Percentiles rank a stretch among this genome's conserved stretches.
Evolutionary conservation across 371 early-diverging fungal species (phyloP).

Genomic region (Syncephalastrum contaminatum): DNA sequence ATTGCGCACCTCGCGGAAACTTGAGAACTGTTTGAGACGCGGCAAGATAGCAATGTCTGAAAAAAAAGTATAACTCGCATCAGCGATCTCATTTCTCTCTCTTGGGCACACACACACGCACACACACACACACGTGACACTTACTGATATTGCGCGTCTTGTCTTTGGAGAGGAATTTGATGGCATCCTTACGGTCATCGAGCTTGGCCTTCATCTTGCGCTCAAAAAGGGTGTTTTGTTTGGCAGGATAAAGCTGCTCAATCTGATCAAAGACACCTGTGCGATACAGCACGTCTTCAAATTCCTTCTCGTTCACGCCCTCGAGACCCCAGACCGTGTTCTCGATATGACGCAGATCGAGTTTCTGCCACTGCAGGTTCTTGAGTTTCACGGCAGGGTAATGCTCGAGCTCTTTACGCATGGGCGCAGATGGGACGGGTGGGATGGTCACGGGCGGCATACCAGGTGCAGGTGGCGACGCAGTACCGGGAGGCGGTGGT

Average conservation of each 20-base stretch:
- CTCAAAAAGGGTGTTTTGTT: constrained; percentile 40
- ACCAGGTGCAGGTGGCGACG: constrained; percentile 11
- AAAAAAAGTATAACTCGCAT: neutral
- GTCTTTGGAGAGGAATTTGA: constrained; percentile 41
- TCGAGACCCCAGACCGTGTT: constrained; percentile 42
- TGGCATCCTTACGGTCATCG: constrained; percentile 37
- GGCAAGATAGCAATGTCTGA: constrained; percentile 27
- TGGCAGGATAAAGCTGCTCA: constrained; percentile 41
- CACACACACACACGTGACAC: constrained; percentile 3
- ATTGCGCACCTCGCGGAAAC: constrained; percentile 14
- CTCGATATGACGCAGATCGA: constrained; percentile 35
- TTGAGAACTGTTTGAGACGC: constrained; percentile 15
- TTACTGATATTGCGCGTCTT: constrained; percentile 42
- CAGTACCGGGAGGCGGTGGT: constrained; percentile 6
- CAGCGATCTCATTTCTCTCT: neutral
- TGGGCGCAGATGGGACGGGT: constrained; percentile 22
- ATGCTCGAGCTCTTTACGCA: constrained; percentile 40
- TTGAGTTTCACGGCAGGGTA: constrained; percentile 46
- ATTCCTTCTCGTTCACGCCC: constrained; percentile 29
- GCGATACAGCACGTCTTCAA: constrained; percentile 36
- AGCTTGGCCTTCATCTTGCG: constrained; percentile 29
- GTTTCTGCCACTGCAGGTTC: constrained; percentile 47
- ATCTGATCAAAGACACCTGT: constrained; percentile 38
- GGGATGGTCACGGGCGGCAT: constrained; percentile 5
- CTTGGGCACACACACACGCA: no score